Conservation (phyloP, 164 flowering plant genomes). For the Protea cynaroides region DNA sequence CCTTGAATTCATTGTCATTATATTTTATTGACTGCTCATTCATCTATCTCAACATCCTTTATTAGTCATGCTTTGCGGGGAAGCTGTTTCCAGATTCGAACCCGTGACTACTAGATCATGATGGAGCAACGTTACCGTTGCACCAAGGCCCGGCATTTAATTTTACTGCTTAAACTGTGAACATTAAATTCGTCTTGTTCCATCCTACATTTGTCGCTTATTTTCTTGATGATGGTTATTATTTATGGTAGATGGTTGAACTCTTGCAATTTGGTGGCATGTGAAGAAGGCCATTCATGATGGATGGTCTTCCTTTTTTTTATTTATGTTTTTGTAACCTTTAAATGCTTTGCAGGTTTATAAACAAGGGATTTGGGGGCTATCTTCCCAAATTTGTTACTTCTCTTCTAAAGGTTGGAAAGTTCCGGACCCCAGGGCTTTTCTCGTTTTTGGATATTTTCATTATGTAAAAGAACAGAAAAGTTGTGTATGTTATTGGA, state of each 20-base stretch:
- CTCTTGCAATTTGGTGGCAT: not conserved
- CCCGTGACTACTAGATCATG: no score
- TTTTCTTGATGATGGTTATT: not conserved
- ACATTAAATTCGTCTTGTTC: not conserved
- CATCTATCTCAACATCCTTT: no score
- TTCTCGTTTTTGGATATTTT: not conserved
- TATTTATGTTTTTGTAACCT: not conserved
- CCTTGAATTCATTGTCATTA: no score
- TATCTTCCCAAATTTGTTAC: slow-evolving; percentile 33
- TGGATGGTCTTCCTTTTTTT: not conserved
- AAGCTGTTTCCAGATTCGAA: no score
- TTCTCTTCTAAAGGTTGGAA: slow-evolving; percentile 53
- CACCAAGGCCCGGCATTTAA: no score
- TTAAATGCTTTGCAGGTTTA: slow-evolving; percentile 34
- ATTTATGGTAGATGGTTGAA: no score
- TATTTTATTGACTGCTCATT: no score
- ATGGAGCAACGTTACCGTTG: no score
- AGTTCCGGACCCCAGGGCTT: not conserved
- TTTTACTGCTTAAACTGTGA: not conserved
- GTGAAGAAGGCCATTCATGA: not conserved
- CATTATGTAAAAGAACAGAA: not conserved
- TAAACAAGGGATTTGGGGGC: slow-evolving; percentile 31
- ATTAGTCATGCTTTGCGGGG: no score
- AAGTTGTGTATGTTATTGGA: not conserved
- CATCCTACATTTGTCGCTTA: not conserved